phyloP scores from a whole-genome alignment of 176 grass and related monocot species.

The maize (Zea mays) region DNA sequence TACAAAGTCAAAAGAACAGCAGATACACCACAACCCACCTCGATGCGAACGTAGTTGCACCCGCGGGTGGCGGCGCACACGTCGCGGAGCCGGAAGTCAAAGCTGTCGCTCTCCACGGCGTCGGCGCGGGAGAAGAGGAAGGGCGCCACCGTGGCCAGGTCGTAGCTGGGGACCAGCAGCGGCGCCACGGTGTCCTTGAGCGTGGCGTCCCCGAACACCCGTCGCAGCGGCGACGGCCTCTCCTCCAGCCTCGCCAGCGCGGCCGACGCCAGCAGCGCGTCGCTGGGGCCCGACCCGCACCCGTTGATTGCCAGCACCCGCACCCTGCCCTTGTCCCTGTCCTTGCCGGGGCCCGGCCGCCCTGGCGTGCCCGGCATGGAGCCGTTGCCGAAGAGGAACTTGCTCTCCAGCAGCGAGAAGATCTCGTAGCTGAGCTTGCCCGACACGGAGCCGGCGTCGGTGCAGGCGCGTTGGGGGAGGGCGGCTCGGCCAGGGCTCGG shows the following conservation, averaged over 20 bases:
- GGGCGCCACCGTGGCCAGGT: conserved; percentile 59
- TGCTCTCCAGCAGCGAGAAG: conserved; percentile 70
- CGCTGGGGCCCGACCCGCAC: too few relatives aligned
- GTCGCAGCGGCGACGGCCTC: neutral
- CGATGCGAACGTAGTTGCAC: conserved; percentile 63
- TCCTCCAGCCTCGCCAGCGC: neutral
- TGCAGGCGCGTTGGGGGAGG: too few relatives aligned
- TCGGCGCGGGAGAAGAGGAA: conserved; percentile 97
- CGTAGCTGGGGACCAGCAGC: conserved; percentile 16
- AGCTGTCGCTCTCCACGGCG: conserved; percentile 81
- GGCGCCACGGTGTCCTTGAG: conserved; percentile 75
- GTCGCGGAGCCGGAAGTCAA: conserved; percentile 84
- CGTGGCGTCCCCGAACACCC: conserved; percentile 71
- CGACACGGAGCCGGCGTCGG: too few relatives aligned
- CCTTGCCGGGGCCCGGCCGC: too few relatives aligned
- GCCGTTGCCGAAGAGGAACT: conserved; percentile 58
- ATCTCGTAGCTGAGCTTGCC: conserved; percentile 73
- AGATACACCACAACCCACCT: conserved; percentile 36
- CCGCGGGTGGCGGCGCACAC: conserved; percentile 84
- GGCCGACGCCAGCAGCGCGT: too few relatives aligned
- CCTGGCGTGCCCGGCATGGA: too few relatives aligned
- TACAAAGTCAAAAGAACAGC: neutral
- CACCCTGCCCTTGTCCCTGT: too few relatives aligned
- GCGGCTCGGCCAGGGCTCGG: too few relatives aligned
- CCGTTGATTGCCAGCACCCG: too few relatives aligned